Evolutionary conservation across 306 rosid genomes (phyloP).

Genomic region (Cajanus cajan): DNA sequence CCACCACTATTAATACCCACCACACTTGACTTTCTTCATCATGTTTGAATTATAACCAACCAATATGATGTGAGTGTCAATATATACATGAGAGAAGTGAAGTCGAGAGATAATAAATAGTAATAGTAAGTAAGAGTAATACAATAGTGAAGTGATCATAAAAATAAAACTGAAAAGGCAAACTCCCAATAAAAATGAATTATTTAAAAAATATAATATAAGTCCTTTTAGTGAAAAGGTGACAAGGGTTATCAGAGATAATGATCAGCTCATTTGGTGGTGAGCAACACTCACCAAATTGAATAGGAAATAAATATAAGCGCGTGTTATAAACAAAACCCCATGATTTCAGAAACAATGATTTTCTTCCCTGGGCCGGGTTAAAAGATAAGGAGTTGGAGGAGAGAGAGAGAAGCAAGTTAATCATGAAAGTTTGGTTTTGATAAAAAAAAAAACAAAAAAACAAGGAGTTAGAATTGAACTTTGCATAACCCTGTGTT

Average conservation of each 20-base stretch:
- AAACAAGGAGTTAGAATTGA: conserved; percentile 40
- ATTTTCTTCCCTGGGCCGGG: conserved; percentile 35
- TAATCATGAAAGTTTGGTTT: conserved; percentile 58
- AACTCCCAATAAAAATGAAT: conserved; percentile 12
- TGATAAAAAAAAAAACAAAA: conserved; percentile 25
- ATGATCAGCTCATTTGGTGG: conserved; percentile 89
- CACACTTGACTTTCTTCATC: conserved; percentile 46
- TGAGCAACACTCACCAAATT: conserved; percentile 53
- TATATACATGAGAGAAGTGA: not conserved
- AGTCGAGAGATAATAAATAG: conserved; percentile 13
- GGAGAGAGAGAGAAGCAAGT: not conserved
- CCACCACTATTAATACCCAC: conserved; percentile 42
- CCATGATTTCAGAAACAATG: conserved; percentile 56
- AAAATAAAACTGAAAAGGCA: conserved; percentile 30
- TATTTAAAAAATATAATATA: not conserved
- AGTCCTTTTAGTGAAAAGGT: conserved; percentile 49
- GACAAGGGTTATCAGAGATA: conserved; percentile 71
- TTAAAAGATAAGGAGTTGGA: not conserved
- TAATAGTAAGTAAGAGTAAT: not conserved
- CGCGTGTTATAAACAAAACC: conserved; percentile 72
- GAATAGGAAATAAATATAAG: conserved; percentile 40
- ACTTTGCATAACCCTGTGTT: conserved; percentile 25
- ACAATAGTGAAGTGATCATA: not conserved
- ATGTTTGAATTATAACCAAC: conserved; percentile 49
- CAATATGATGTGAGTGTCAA: conserved; percentile 5